Percentiles rank a stretch among this genome's conserved stretches.
Evolutionary conservation across 1,284 basidiomycete genomes (phyloP).

Genomic region (Retiboletus flavoniger): DNA sequence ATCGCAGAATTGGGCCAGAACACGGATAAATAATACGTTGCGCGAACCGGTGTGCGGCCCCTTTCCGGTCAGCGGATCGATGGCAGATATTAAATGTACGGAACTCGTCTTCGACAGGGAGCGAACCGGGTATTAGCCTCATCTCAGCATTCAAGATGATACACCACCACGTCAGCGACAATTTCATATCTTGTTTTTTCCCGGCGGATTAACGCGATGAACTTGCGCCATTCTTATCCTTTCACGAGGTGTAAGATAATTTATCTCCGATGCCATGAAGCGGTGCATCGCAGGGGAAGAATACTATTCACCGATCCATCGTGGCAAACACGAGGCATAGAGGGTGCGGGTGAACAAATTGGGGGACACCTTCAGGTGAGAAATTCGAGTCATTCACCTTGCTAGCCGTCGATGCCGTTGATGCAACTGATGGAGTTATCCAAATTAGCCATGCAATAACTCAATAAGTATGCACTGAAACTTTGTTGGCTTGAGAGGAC

Average conservation of each 20-base stretch:
- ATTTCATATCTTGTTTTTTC: slow-evolving; percentile 10
- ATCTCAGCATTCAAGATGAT: slow-evolving; percentile 3
- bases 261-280: slow-evolving; percentile 36
- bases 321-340: slow-evolving; percentile 35
- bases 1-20: slow-evolving; percentile 23
- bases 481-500: slow-evolving; percentile 14
- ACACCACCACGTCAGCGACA: not conserved
- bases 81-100: slow-evolving; percentile 16
- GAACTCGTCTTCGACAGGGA: slow-evolving; percentile 7
- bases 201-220: slow-evolving; percentile 24
- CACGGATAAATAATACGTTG: slow-evolving; percentile 27
- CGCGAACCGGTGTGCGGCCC: slow-evolving; percentile 14
- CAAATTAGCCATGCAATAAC: slow-evolving; percentile 6
- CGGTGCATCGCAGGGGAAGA: slow-evolving; percentile 28
- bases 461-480: not conserved
- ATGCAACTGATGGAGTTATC: slow-evolving; percentile 6
- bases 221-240: slow-evolving; percentile 15
- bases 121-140: not conserved
- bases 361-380: slow-evolving; percentile 16
- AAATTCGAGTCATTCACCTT: slow-evolving; percentile 15
- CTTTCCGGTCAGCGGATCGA: slow-evolving; percentile 10
- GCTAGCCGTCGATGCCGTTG: slow-evolving; percentile 10
- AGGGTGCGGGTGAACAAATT: slow-evolving; percentile 20
- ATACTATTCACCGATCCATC: slow-evolving; percentile 25
- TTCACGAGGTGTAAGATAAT: slow-evolving; percentile 19